Evolutionary conservation across 805 yeast genomes (phyloP), one percentile per base, ranked within the genome.

Genomic region (Ogataea pini): DNA sequence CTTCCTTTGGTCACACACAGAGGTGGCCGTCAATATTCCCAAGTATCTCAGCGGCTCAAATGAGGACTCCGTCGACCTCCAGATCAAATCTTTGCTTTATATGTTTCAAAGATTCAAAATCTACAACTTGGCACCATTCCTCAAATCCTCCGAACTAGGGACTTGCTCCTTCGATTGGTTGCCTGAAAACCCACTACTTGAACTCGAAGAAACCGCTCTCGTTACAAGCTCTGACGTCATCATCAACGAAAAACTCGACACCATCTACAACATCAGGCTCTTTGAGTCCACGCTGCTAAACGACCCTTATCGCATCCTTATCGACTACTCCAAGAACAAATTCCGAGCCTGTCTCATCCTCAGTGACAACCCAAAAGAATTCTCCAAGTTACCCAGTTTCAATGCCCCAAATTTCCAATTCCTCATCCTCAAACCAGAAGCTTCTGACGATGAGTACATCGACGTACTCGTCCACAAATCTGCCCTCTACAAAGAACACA

Each of bases 281-380:
- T 80, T 85, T 55, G 71, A 72, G 42, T 51, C 58, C 8, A 53
- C 65, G 7, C 51, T 85, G 36, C 47, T 71, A n/a, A 52, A 66
- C 12, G 88, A 85, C 62, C 83, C 83, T 47, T 82, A 84, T 60
- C 70, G 90, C 20, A 80, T 85, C 10, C 68, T 83, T 47, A 73
- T 82, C 16, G 91, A 85, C 60, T 85, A 82, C 75, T 61, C 72
- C 40, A 83, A 83, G 59, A 85, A 85, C 69, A 78, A 79, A 63
- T 84, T 83, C 62, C 69, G 92, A 46, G 70, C 86, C 1, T 62
- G 78, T 58, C 76, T 86, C 55, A 72, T 85, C 3, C 63, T 85
- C 18, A 68, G 81, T 3, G 80, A 69, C 20, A 48, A 51, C 7
- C 88, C 89, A 2, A 68, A 59, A 20, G 70, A 72, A 46, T 59